Conservation (phyloP, 352 stramenopile species). For the Globisporangium parvum region DNA sequence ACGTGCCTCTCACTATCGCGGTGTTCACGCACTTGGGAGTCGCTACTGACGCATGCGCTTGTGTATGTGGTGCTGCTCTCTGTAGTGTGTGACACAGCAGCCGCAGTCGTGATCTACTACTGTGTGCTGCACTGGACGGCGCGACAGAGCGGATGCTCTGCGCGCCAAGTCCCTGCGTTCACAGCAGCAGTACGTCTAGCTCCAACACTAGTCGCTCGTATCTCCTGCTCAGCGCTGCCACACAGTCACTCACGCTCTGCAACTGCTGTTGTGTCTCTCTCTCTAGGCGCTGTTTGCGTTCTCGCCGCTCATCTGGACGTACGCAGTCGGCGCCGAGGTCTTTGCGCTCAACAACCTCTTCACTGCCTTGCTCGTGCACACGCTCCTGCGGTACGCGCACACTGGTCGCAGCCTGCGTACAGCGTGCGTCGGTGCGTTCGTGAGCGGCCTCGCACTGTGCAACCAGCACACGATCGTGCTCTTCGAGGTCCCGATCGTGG, state of each 20-base stretch:
- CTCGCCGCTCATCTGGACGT: constrained; percentile 93
- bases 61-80: constrained; percentile 3
- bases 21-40: neutral
- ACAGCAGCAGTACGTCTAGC: constrained; percentile 39
- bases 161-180: constrained; percentile 31
- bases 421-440: constrained; percentile 67
- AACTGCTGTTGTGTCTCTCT: neutral
- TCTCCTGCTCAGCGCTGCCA: neutral
- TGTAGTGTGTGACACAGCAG: constrained; percentile 48
- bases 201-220: neutral
- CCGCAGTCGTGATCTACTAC: constrained; percentile 46
- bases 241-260: neutral
- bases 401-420: constrained; percentile 5
- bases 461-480: constrained; percentile 97
- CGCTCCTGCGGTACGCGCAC: constrained; percentile 44
- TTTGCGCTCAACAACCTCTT: constrained; percentile 97
- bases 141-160: neutral
- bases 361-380: constrained; percentile 63
- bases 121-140: constrained; percentile 45
- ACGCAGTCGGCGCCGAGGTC: constrained; percentile 92
- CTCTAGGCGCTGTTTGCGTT: constrained; percentile 81
- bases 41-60: constrained; percentile 1
- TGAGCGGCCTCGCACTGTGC: constrained; percentile 90
- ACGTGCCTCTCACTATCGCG: constrained; percentile 1
- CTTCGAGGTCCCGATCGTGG: constrained; percentile 85